Base-by-base conservation (phyloP, 352 stramenopile genomes). In the Thraustochytrium striatum region DNA sequence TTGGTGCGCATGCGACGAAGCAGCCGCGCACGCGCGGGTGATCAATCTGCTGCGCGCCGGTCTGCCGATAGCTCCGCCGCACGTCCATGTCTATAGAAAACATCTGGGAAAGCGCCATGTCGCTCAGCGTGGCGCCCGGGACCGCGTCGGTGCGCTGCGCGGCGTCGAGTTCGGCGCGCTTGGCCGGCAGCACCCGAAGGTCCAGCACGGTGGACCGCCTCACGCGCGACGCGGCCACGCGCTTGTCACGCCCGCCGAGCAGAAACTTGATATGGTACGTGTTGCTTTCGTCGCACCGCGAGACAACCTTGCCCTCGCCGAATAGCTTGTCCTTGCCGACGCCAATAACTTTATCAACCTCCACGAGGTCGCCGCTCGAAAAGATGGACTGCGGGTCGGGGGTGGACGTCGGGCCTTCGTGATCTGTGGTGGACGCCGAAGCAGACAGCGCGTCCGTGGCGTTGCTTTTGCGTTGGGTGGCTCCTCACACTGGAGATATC, bases 61-160 rank as follows among this genome's bases (percentile, higher is more conserved):
- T 62, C 28, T 38, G 44, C n/a, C 65, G 65, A 25, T 39, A 75
- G 65, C 65, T 75, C 5, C 65, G 65, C 32, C 65, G 65, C 7
- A 75, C 65, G 25, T 61, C 53, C 25, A 16, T 72, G 62, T 7
- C 39, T 72, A 38, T 13, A 19, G 39, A 0, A 21, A 28, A 1
- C 32, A 11, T 41, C 28, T 73, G 28, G 0, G 35, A 11, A 25
- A 75, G 35, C 11, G 39, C 65, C 21, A 11, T 70, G 11, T 75
- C 65, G 50, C 65, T 43, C 2, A 50, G 30, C 7, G 52, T 7
- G 50, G 58, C 65, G 25, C 25, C 25, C 2, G 9, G 16, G 9
- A 61, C 39, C 32, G 61, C 52, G 2, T 44, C 16, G 13, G 21
- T 30, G 3, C n/a, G n/a, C n/a, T n/a, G n/a, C n/a, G n/a, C n/a